Conservation (phyloP, 176 grass and related monocot genomes). For the Pontederia crassipes region DNA sequence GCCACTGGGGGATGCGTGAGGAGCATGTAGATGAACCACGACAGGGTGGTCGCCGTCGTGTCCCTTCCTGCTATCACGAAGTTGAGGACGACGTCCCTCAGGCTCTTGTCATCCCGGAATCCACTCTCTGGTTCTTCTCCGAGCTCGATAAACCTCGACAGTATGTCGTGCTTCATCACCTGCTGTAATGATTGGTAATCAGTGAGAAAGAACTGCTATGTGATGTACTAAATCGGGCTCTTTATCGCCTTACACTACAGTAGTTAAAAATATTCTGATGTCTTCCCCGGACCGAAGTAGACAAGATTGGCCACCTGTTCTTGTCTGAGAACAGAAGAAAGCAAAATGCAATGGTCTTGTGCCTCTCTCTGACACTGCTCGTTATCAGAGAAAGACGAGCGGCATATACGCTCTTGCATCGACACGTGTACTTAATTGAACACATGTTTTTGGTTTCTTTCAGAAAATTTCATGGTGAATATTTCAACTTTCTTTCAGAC, state of each 20-base stretch:
- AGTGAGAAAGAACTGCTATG: background rate
- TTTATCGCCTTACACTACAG: no score
- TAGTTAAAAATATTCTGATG: no score
- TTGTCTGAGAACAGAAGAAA: background rate
- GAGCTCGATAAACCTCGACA: conserved; percentile 92
- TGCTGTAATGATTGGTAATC: conserved; percentile 9
- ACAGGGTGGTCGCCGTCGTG: conserved; percentile 85
- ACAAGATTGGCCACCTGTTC: no score
- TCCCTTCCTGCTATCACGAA: conserved; percentile 87
- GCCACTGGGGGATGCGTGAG: conserved; percentile 55
- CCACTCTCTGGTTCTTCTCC: conserved; percentile 30
- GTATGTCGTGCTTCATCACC: conserved; percentile 86
- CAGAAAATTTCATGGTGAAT: no score
- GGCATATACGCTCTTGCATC: no score
- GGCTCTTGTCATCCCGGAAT: conserved; percentile 74
- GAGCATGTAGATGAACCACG: conserved; percentile 91
- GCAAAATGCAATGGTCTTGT: background rate
- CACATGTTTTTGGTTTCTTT: no score
- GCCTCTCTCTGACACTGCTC: background rate
- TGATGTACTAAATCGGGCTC: no score
- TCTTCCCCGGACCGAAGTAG: no score
- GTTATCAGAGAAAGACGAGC: no score
- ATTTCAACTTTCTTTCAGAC: no score
- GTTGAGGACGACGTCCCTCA: conserved; percentile 86
- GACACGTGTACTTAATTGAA: no score